Evolutionary conservation across 2,329 filamentous ascomycete species (phyloP).

Genomic region (Monosporascus sp.): DNA sequence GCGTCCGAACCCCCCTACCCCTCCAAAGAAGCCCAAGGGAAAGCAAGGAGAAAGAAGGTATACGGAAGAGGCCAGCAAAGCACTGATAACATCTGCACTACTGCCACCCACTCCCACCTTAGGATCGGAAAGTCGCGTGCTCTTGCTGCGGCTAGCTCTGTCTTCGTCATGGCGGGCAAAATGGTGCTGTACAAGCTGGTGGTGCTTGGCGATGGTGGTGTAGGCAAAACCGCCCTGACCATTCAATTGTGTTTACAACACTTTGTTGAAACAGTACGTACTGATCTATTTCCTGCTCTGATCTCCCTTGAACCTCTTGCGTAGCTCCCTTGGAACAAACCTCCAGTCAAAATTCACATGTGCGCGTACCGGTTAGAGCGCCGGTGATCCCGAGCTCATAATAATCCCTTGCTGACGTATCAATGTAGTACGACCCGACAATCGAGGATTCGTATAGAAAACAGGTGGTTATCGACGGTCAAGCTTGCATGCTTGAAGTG

Average conservation of each 20-base stretch:
- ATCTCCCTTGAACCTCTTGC: not conserved
- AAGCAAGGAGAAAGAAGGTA: not conserved
- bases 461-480: constrained; percentile 86
- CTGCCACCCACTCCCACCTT: constrained; percentile 6
- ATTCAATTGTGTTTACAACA: constrained; percentile 97
- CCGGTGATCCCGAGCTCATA: not conserved
- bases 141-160: constrained; percentile 20
- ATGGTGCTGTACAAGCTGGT: constrained; percentile 96
- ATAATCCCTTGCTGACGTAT: constrained; percentile 10
- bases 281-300: constrained; percentile 1
- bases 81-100: not conserved
- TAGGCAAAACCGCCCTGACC: constrained; percentile 89
- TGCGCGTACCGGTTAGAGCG: not conserved
- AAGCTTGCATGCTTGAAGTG: constrained; percentile 96
- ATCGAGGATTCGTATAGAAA: constrained; percentile 87
- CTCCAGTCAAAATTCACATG: not conserved
- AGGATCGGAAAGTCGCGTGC: constrained; percentile 8
- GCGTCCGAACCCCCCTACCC: not conserved
- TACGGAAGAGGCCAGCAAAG: not conserved
- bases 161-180: constrained; percentile 71
- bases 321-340: not conserved
- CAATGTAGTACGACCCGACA: constrained; percentile 69
- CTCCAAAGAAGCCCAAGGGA: not conserved
- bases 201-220: constrained; percentile 89
- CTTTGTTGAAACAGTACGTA: constrained; percentile 84